A percentile compares a stretch with the other conserved stretches of the same genome.
Evolutionary conservation across 768 basidiomycete genomes (phyloP).

Genomic region (Imleria badia): DNA sequence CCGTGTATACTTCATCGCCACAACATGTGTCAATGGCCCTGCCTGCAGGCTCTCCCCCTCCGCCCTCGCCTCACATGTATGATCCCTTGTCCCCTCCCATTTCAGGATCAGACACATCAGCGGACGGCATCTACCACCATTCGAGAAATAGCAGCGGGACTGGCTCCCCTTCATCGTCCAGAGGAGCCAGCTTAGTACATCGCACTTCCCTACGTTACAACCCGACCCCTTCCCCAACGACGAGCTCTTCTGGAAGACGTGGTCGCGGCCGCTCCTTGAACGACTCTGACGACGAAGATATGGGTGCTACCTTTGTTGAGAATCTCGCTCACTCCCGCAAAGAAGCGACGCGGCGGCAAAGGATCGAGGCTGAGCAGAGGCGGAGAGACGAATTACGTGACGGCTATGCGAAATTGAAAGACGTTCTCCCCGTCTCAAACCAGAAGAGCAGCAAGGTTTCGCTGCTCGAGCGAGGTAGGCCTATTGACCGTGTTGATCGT

Average conservation of each 20-base stretch:
- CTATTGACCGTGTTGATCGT: slow-evolving; percentile 1
- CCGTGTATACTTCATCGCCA: slow-evolving; percentile 59
- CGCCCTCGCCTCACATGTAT: slow-evolving; percentile 76
- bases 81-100: slow-evolving; percentile 83
- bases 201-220: slow-evolving; percentile 69
- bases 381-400: slow-evolving; percentile 87
- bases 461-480: slow-evolving; percentile 79
- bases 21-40: slow-evolving; percentile 70
- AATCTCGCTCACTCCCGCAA: slow-evolving; percentile 76
- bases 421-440: slow-evolving; percentile 82
- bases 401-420: slow-evolving; percentile 85
- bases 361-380: slow-evolving; percentile 89
- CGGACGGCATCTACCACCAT: slow-evolving; percentile 75
- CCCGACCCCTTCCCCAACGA: slow-evolving; percentile 77
- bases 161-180: slow-evolving; percentile 76
- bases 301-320: slow-evolving; percentile 68
- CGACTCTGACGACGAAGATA: slow-evolving; percentile 76
- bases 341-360: slow-evolving; percentile 79
- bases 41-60: slow-evolving; percentile 67
- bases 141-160: slow-evolving; percentile 72
- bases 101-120: slow-evolving; percentile 88
- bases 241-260: slow-evolving; percentile 67
- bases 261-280: slow-evolving; percentile 64
- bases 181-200: slow-evolving; percentile 75
- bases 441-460: slow-evolving; percentile 93